phyloP scores from a whole-genome alignment of 306 rosid genomes.

The Cucumis cinereus region DNA sequence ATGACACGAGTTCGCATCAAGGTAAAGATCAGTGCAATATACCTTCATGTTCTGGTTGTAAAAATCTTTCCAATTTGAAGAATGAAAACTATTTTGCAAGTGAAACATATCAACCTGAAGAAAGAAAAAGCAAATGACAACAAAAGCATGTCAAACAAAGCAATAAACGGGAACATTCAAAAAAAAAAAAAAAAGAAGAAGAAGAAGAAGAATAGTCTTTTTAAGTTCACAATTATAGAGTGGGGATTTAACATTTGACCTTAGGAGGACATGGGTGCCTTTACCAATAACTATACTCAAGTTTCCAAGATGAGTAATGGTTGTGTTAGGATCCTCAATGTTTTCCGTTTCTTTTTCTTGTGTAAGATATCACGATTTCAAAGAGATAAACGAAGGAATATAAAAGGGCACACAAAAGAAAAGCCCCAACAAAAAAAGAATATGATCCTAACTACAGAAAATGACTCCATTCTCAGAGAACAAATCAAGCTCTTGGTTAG shows the following conservation, averaged over 20 bases:
- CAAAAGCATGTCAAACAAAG: not conserved
- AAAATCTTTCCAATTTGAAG: slow-evolving; percentile 56
- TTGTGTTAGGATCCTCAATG: too few relatives aligned
- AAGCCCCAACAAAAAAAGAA: too few relatives aligned
- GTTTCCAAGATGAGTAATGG: too few relatives aligned
- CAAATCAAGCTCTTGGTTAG: too few relatives aligned
- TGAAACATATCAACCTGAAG: slow-evolving; percentile 81
- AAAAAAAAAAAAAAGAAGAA: not conserved
- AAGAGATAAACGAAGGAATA: too few relatives aligned
- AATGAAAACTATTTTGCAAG: slow-evolving; percentile 53
- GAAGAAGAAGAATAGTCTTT: not conserved
- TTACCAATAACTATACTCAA: not conserved
- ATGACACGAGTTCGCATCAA: not conserved
- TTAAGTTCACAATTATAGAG: not conserved
- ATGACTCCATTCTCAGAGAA: too few relatives aligned
- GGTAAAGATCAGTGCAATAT: not conserved
- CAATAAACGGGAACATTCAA: not conserved
- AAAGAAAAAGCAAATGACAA: not conserved
- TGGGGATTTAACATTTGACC: not conserved
- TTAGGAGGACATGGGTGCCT: not conserved
- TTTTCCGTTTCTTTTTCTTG: too few relatives aligned
- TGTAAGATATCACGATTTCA: too few relatives aligned
- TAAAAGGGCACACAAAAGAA: too few relatives aligned
- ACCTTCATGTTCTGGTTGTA: slow-evolving; percentile 73
- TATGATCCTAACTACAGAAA: too few relatives aligned